Evolutionary conservation across 306 rosid species (phyloP), one percentile per base, ranked within the genome.

Genomic region (Prunus mongolica): DNA sequence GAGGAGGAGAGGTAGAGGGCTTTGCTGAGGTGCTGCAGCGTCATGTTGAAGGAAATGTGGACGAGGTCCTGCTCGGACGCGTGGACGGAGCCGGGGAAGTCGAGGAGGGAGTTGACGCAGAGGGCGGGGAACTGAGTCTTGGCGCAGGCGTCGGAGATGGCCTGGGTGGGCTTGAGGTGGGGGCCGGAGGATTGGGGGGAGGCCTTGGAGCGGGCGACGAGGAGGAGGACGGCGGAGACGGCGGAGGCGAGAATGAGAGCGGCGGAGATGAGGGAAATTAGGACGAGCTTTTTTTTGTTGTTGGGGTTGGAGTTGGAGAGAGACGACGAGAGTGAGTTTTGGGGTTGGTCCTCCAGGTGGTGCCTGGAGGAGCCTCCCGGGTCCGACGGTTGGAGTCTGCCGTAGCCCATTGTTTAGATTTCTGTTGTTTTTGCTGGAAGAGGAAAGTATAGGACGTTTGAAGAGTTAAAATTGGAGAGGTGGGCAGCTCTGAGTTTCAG

Each of bases 11-110:
- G 47, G 69, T 90, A 90, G 30, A 92, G 88, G 4, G 98, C 95
- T 20, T 74, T 86, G 71, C 51, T 80, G 52, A 94, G 69, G 28
- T 81, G 94, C 67, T 89, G 97, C 15, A 94, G 86, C 0, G 98
- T 94, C 77, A 94, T 62, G 83, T 94, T 94, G 76, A 94, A 86
- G 46, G 97, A 89, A 87, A 94, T 94, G 91, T 92, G 93, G 72
- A 91, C 89, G 1, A 94, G 88, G 74, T 90, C 96, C n/a, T 51
- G 70, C 81, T 89, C 97, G 8, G 96, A 82, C 1, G 98, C 97
- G 12, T 56, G 11, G 1, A 32, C 16, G 1, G 98, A 81, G 0
- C 89, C 96, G 1, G 97, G 99, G 63, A 89, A 96, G 11, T 92
- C 86, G 6, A 92, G 82, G 0, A 96, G 88, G 2, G 93, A 83